Base-by-base conservation (phyloP, 352 stramenopile genomes). In the Aphanomyces stellatus region DNA sequence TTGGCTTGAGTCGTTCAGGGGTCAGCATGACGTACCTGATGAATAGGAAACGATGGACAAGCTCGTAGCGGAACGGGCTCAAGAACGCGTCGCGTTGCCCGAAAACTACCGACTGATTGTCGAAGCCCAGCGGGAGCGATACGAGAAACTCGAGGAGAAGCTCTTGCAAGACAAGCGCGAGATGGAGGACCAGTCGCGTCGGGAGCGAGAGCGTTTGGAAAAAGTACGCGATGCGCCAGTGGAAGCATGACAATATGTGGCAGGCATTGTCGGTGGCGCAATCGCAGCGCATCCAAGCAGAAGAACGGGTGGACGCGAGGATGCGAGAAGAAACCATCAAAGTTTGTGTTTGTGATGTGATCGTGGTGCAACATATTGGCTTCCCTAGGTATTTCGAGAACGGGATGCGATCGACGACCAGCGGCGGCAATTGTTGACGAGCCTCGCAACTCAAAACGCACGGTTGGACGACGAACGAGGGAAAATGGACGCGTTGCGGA, bases 341-440 rank as follows among this genome's bases (percentile, higher is more conserved):
- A 65, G 78, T 86, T 63, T 57, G 8, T 30, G n/a, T 13, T 2
- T n/a, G n/a, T n/a, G n/a, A n/a, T n/a, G n/a, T n/a, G n/a, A n/a
- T n/a, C n/a, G n/a, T n/a, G n/a, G n/a, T n/a, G n/a, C n/a, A n/a
- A n/a, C n/a, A n/a, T n/a, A n/a, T n/a, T n/a, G n/a, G n/a, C n/a
- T n/a, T n/a, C n/a, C n/a, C n/a, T 27, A 88, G 76, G 86, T 90
- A 59, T 53, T 76, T 11, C 76, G 82, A 15, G 85, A 93, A 59
- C 81, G 82, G 0, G 77, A 89, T 28, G 78, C 80, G 4, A 74
- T 91, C 15, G 85, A 93, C 53, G 81, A 81, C 48, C 81, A 93
- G 69, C 81, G 82, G 4, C 74, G 78, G 13, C 81, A 91, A 63
- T 69, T 91, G 37, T 53, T 93, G 17, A 71, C 76, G 51, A 77